Percentiles rank a stretch among this genome's conserved stretches.
Conservation (phyloP, 805 yeast genomes). For the Gaillardinia entomophila region DNA sequence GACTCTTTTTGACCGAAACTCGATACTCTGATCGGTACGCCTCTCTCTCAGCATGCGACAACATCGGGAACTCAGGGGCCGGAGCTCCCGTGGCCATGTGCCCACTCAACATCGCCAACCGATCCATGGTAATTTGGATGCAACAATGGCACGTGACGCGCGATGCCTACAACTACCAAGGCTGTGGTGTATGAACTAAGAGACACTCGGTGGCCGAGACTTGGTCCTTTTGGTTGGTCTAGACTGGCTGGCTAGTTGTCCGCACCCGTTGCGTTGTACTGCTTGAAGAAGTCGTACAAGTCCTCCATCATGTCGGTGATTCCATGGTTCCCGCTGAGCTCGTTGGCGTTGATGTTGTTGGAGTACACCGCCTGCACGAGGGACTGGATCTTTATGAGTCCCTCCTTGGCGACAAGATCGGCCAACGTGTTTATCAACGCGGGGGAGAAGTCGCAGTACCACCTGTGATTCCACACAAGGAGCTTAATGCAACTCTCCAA, state of each 20-base stretch:
- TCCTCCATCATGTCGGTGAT: slow-evolving; percentile 52
- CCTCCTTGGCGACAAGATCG: slow-evolving; percentile 67
- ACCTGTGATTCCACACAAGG: slow-evolving; percentile 96
- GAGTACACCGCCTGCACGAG: slow-evolving; percentile 65
- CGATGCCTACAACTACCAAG: neutral
- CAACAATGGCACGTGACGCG: neutral
- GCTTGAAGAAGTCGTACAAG: slow-evolving; percentile 41
- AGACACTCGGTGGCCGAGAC: no score
- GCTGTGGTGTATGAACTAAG: neutral
- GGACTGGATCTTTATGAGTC: slow-evolving; percentile 69
- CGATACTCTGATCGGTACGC: no score
- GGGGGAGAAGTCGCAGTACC: slow-evolving; percentile 92
- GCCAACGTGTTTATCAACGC: slow-evolving; percentile 51
- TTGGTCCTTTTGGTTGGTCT: no score
- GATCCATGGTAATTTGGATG: no score
- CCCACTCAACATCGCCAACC: no score
- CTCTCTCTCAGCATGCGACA: no score
- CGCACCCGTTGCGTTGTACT: slow-evolving; percentile 38
- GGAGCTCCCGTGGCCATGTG: no score
- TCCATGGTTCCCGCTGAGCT: slow-evolving; percentile 41
- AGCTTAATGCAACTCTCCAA: slow-evolving; percentile 69
- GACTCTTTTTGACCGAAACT: no score
- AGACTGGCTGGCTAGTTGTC: no score
- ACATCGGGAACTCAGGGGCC: no score
- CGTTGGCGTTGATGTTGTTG: slow-evolving; percentile 15